These are phyloP conservation scores for Termitomyces heimii DNA, from an alignment of 768 basidiomycete species.

Conservation along the genomic window DNA sequence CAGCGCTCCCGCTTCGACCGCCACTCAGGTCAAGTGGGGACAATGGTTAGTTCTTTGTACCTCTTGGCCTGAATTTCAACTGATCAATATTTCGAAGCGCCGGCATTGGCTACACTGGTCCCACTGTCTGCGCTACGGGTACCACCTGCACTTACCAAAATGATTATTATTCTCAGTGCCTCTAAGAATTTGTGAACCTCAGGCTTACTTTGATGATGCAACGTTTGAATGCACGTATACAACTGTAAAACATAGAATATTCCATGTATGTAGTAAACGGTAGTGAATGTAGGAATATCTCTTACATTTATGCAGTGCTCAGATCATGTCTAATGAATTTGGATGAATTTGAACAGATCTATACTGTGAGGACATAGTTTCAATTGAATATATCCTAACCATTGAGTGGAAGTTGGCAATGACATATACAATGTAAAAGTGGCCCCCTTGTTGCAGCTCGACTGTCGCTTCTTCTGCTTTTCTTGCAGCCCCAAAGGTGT, in stretches of 20 bases:
- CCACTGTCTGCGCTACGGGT: background rate
- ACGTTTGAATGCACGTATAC: background rate
- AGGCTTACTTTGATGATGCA: background rate
- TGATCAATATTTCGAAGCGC: background rate
- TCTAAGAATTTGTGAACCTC: background rate
- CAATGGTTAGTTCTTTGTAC: background rate
- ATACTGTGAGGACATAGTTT: too few species aligned
- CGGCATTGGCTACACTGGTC: constrained; percentile 1
- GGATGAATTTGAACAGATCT: too few species aligned
- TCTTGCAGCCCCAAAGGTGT: too few species aligned
- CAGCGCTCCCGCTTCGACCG: background rate
- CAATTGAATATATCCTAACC: too few species aligned
- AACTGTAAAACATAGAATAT: background rate
- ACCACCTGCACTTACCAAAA: constrained; percentile 4
- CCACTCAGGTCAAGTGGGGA: background rate
- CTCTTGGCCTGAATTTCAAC: background rate
- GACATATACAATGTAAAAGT: too few species aligned
- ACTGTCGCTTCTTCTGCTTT: too few species aligned
- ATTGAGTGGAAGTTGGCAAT: too few species aligned
- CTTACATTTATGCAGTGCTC: background rate
- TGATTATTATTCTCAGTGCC: constrained; percentile 1
- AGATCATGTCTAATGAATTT: too few species aligned
- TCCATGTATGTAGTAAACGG: background rate
- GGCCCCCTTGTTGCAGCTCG: too few species aligned
- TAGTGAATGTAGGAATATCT: background rate